These are phyloP conservation scores for Globisporangium cederbergense DNA, from an alignment of 352 stramenopile genomes.

Conservation along the genomic window DNA sequence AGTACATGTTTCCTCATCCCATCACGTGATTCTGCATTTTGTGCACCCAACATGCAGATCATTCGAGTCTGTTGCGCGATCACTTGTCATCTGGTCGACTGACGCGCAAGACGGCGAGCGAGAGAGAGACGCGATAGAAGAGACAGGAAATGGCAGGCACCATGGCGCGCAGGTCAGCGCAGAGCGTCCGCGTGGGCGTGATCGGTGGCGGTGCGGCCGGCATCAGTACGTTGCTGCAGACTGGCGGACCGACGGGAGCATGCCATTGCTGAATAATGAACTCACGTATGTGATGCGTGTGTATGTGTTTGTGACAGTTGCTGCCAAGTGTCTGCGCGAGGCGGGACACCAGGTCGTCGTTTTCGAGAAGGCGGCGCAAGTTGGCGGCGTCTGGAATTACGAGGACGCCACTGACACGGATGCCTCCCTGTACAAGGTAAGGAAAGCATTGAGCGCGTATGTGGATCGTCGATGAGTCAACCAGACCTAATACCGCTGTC, in stretches of 20 bases:
- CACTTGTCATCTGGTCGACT: conserved; percentile 1
- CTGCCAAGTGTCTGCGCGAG: conserved; percentile 63
- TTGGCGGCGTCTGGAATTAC: conserved; percentile 84
- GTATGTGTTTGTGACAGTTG: conserved; percentile 30
- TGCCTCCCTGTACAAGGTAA: conserved; percentile 71
- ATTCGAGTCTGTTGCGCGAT: background rate
- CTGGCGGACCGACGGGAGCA: background rate
- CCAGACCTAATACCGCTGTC: background rate
- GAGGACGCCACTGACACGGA: conserved; percentile 39
- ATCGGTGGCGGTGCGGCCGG: conserved; percentile 69
- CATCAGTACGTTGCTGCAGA: conserved; percentile 48
- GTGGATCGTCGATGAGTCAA: background rate
- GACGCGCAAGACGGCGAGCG: background rate
- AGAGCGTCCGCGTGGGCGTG: conserved; percentile 46
- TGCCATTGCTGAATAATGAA: background rate
- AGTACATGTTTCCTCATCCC: conserved; percentile 12
- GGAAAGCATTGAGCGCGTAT: background rate
- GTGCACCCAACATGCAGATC: background rate
- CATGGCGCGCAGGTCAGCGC: background rate
- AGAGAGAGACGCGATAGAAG: background rate
- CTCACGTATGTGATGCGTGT: conserved; percentile 1
- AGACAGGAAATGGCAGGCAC: background rate
- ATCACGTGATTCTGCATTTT: conserved; percentile 10
- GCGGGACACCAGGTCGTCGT: conserved; percentile 66
- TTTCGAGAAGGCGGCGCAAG: conserved; percentile 58